A percentile compares a stretch with the other conserved stretches of the same genome.
Evolutionary conservation across 176 grass and related monocot genomes (phyloP).

Genomic region (Hyparrhenia diplandra): DNA sequence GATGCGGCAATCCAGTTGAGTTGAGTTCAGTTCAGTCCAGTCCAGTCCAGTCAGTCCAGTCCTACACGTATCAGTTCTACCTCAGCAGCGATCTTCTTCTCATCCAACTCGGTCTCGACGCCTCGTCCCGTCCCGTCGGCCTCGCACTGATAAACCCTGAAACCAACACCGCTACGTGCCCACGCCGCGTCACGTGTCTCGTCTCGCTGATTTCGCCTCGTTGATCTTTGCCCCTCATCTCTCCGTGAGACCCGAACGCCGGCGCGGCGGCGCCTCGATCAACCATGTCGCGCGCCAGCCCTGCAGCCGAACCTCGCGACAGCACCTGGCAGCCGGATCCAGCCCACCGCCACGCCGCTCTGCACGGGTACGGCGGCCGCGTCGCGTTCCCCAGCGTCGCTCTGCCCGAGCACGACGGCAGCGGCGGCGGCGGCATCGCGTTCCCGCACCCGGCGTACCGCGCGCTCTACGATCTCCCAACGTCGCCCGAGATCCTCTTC

Average conservation of each 20-base stretch:
- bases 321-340: neutral
- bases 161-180: neutral
- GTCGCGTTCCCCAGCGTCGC: neutral
- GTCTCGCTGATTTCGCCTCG: neutral
- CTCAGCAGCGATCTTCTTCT: too few relatives aligned
- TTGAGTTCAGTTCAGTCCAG: too few relatives aligned
- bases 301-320: neutral
- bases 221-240: neutral
- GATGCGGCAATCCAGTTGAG: too few relatives aligned
- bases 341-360: slow-evolving; percentile 1
- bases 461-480: slow-evolving; percentile 55
- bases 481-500: slow-evolving; percentile 66
- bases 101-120: neutral
- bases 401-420: neutral
- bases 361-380: neutral
- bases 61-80: too few relatives aligned
- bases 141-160: neutral
- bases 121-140: neutral
- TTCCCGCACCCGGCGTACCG: slow-evolving; percentile 6
- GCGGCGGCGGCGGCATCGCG: neutral
- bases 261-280: neutral
- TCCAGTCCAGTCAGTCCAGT: too few relatives aligned
- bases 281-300: slow-evolving; percentile 5
- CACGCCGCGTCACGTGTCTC: too few relatives aligned
- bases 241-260: neutral